phyloP scores from a whole-genome alignment of 2,329 filamentous ascomycete species.

The Exophiala alcalophila region DNA sequence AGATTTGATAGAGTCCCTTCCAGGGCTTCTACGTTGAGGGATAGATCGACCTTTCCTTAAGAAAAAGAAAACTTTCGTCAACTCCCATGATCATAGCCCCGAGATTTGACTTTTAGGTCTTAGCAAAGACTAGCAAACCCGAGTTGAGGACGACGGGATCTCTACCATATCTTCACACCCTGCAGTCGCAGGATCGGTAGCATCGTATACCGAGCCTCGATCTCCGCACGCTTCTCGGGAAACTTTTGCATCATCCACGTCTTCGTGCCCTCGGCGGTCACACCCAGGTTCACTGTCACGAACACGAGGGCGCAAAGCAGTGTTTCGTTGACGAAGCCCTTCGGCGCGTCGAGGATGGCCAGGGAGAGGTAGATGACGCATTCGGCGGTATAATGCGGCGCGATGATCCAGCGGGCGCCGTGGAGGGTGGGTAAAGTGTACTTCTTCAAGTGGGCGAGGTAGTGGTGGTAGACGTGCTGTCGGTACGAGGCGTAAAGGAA shows the following conservation, averaged over 20 bases:
- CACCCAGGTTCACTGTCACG: slow-evolving; percentile 73
- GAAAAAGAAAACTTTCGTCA: not conserved
- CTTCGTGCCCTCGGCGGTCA: slow-evolving; percentile 75
- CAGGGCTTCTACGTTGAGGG: too few relatives aligned
- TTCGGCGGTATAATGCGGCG: slow-evolving; percentile 90
- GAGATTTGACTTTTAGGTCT: too few relatives aligned
- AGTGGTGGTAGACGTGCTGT: slow-evolving; percentile 71
- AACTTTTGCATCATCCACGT: slow-evolving; percentile 78
- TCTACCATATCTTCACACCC: too few relatives aligned
- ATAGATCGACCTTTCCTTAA: too few relatives aligned
- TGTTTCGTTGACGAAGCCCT: slow-evolving; percentile 64
- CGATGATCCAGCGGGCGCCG: slow-evolving; percentile 69
- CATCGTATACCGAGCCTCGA: slow-evolving; percentile 21
- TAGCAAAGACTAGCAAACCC: too few relatives aligned
- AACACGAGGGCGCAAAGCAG: slow-evolving; percentile 69
- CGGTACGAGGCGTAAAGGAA: slow-evolving; percentile 68
- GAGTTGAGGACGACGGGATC: too few relatives aligned
- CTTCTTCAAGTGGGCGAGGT: slow-evolving; percentile 69
- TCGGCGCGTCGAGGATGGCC: slow-evolving; percentile 69
- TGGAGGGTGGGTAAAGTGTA: slow-evolving; percentile 77
- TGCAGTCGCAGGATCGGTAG: slow-evolving; percentile 15
- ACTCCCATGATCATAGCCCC: not conserved
- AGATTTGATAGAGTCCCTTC: too few relatives aligned
- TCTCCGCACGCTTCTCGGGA: slow-evolving; percentile 21
- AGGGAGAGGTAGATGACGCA: slow-evolving; percentile 80